These are phyloP conservation scores for Barnettozyma hawaiiensis DNA, from an alignment of 1,139 yeast genomes.

Conservation along the genomic window DNA sequence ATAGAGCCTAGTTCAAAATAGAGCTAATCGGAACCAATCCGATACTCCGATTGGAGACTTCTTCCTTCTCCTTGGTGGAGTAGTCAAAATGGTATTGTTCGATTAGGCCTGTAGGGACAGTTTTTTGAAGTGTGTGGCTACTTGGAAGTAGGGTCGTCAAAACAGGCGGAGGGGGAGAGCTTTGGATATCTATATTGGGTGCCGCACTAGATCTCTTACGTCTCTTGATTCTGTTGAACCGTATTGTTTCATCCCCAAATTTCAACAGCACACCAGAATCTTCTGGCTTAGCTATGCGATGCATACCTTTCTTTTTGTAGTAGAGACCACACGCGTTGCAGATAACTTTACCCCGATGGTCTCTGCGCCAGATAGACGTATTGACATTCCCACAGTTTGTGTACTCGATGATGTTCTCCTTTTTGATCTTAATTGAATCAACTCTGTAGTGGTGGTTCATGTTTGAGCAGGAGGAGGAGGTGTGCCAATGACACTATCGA, in stretches of 20 bases:
- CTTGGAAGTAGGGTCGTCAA: slow-evolving; percentile 2
- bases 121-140: slow-evolving; percentile 1
- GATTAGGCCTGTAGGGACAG: slow-evolving; percentile 1
- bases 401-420: slow-evolving; percentile 12
- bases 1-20: slow-evolving; percentile 1
- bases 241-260: slow-evolving; percentile 18
- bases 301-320: slow-evolving; percentile 11
- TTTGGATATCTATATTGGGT: not conserved
- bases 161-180: not conserved
- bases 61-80: not conserved
- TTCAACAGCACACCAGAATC: slow-evolving; percentile 15
- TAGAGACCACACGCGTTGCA: slow-evolving; percentile 17
- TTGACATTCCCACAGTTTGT: slow-evolving; percentile 15
- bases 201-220: slow-evolving; percentile 12
- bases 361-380: slow-evolving; percentile 18
- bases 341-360: slow-evolving; percentile 12
- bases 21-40: slow-evolving; percentile 6
- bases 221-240: slow-evolving; percentile 20
- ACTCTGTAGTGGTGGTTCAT: not conserved
- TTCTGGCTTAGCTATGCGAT: not conserved
- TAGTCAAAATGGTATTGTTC: slow-evolving; percentile 10
- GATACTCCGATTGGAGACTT: not conserved
- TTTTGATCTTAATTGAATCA: slow-evolving; percentile 9
- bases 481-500: slow-evolving; percentile 10
- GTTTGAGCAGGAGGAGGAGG: too few species aligned